Evolutionary conservation across 2,329 filamentous ascomycete genomes (phyloP).

Genomic region (Stachybotrys chlorohalonatus): DNA sequence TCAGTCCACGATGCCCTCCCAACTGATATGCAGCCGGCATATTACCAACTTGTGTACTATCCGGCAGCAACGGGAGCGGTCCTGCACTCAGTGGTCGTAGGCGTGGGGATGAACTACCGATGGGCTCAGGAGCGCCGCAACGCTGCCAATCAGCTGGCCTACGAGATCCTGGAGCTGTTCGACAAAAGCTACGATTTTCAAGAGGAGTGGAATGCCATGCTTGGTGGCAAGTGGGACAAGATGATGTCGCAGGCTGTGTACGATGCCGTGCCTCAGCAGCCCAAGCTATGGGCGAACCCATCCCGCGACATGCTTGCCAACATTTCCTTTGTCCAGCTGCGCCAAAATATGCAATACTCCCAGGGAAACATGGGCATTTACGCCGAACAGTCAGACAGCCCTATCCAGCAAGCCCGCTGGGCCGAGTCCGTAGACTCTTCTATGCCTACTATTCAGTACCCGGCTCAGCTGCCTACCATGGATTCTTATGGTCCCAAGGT

Average conservation of each 20-base stretch:
- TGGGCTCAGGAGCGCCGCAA: not conserved
- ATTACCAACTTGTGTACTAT: conserved; percentile 22
- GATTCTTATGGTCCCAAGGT: conserved; percentile 33
- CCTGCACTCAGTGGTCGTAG: not conserved
- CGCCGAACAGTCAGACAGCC: conserved; percentile 42
- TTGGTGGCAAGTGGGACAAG: conserved; percentile 2
- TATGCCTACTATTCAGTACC: conserved; percentile 16
- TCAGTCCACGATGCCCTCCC: not conserved
- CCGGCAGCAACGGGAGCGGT: conserved; percentile 43
- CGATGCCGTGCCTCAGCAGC: conserved; percentile 2
- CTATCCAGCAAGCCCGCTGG: conserved; percentile 45
- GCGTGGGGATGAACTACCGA: not conserved
- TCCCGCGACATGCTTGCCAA: conserved; percentile 40
- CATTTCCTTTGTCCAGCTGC: conserved; percentile 35
- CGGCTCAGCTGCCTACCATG: conserved; percentile 26
- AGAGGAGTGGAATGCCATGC: not conserved
- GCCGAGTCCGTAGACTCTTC: conserved; percentile 36
- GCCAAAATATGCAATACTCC: conserved; percentile 11
- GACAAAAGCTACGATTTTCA: not conserved
- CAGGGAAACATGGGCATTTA: conserved; percentile 41
- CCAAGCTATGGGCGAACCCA: conserved; percentile 16
- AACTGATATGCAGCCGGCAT: not conserved
- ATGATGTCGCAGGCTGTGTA: conserved; percentile 42
- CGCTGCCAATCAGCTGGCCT: not conserved
- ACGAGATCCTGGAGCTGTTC: not conserved